phyloP scores from a whole-genome alignment of 2,329 filamentous ascomycete species.

The Aspergillus jensenii region DNA sequence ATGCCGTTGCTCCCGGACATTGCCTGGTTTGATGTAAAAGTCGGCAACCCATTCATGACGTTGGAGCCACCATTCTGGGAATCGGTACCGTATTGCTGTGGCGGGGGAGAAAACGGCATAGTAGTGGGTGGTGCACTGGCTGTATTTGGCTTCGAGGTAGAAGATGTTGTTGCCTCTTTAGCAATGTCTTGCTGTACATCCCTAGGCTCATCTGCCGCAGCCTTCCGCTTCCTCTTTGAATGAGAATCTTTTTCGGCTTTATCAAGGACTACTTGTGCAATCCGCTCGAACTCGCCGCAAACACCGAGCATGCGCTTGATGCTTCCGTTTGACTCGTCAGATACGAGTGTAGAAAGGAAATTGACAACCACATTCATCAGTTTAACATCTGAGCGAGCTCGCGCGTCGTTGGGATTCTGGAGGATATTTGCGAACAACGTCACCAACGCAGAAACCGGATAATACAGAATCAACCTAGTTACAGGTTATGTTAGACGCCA shows the following conservation, averaged over 20 bases:
- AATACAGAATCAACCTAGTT: constrained; percentile 82
- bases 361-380: constrained; percentile 92
- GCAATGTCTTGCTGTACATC: constrained; percentile 21
- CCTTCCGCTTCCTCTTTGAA: constrained; percentile 81
- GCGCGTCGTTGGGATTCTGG: constrained; percentile 87
- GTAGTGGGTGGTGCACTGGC: constrained; percentile 19
- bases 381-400: constrained; percentile 83
- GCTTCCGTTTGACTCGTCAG: constrained; percentile 84
- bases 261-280: constrained; percentile 85
- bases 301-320: constrained; percentile 92
- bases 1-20: constrained; percentile 24
- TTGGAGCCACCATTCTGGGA: constrained; percentile 16
- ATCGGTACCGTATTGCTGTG: constrained; percentile 25
- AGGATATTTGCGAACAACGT: constrained; percentile 95
- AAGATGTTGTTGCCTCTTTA: constrained; percentile 11
- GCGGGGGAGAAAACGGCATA: constrained; percentile 26
- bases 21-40: constrained; percentile 25
- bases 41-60: constrained; percentile 18
- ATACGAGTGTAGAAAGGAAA: constrained; percentile 84
- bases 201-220: constrained; percentile 52
- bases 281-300: constrained; percentile 94
- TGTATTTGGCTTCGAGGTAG: constrained; percentile 28
- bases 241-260: constrained; percentile 84
- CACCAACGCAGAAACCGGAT: constrained; percentile 90
- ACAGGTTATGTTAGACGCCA: constrained; percentile 18